Base-by-base conservation (phyloP, 1,284 basidiomycete genomes). In the Austroboletus novae-zelandiae region DNA sequence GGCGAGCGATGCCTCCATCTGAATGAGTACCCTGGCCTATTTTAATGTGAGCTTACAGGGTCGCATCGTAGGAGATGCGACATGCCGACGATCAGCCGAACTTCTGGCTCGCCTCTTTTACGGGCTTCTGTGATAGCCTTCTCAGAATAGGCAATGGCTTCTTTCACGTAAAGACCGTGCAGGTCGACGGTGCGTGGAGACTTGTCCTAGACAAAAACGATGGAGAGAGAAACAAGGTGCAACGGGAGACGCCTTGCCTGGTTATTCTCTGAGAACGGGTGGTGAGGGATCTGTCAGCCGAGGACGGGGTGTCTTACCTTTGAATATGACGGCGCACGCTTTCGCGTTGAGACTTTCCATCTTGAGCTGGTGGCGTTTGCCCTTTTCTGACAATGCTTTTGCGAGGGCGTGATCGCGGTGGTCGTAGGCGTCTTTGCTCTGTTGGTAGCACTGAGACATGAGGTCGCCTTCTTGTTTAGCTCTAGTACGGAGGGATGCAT, bases 121-220 rank as follows among this genome's bases (percentile, higher is more conserved):
- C 85, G 85, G 3, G 86, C 91, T 30, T 81, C 69, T 52, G 80
- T 63, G 34, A 96, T 81, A 4, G 88, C 85, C 36, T 72, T 61
- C 57, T 93, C 86, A 0, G 86, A 82, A 51, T 78, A 77, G 42
- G 75, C 69, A 45, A 94, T 83, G 14, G 91, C 89, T 70, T 99
- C 96, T 61, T 92, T 89, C 39, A 95, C 93, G 68, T 88, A 94
- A 8, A 98, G 76, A 7, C 92, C 90, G 65, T 95, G 92, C 43
- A 98, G 75, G 69, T 98, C 94, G 44, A 96, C 75, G 62, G 91
- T 85, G 3, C 83, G 83, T 4, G 77, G 74, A 43, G 76, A 70
- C 44, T 81, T 86, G 51, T 85, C 78, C 84, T 87, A 56, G 15
- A 47, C 7, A 40, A 23, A 41, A 18, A 2, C 29, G 29, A 35